Base-by-base conservation (phyloP, 306 rosid genomes). In the Geum urbanum region DNA sequence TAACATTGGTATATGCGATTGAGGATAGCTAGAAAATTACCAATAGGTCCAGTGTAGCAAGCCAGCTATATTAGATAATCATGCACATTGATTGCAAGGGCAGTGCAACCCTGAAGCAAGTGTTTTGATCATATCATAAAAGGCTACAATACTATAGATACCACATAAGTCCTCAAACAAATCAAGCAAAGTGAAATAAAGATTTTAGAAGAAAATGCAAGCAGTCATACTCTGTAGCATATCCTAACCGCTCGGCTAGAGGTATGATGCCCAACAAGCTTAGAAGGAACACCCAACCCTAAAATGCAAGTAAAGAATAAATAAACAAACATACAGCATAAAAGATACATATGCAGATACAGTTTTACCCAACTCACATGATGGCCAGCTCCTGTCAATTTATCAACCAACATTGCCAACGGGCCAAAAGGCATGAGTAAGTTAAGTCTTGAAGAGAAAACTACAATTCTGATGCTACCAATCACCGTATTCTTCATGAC, bases 201-300 rank as follows among this genome's bases (percentile, higher is more conserved):
- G 32, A 60, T 53, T 54, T 4, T 14, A n/a, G 20, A 44, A 58
- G 58, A 8, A n/a, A 20, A 4, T 14, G 39, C 51, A 66, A 73
- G 71, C 72, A 75, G 48, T 20, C 79, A 76, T 79, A 83, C 86
- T 83, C 86, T 53, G 86, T 83, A 24, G 81, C 79, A 76, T 79
- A 83, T 50, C 86, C 86, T 64, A 83, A 69, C 16, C 86, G 84
- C 79, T 83, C 86, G 9, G 86, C 86, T 50, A 83, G 66, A 70
- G 86, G 86, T 76, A 83, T 70, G 74, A 83, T 83, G 63, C 84
- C 86, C 81, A 79, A 55, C 76, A 76, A 76, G 79, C 86, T 83
- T 52, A 83, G 62, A 70, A 83, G 58, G 79, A 83, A 83, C 60
- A 83, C 84, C 86, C 84, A 83, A 20, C 81, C 86, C 81, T 83